Evolutionary conservation across 148 eudicot species (phyloP), one percentile per base, ranked within the genome.

Genomic region (Rhododendron kiyosumense): DNA sequence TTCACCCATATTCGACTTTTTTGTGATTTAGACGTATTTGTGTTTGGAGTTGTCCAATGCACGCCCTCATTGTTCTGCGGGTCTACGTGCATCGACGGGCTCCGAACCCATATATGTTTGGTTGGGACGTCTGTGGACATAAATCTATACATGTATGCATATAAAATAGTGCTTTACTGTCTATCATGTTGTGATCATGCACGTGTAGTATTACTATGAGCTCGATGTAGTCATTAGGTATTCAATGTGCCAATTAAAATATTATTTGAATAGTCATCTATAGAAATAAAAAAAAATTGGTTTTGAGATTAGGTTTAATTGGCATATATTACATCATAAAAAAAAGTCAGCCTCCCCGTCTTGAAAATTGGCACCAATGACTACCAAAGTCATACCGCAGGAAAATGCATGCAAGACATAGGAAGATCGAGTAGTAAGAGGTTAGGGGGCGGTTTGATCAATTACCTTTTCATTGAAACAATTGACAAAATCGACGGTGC

Each of bases 401-500:
- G 36, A 69, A 69, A 65, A 57, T 57, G 22, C 24, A 57, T 15
- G 7, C 20, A 46, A 46, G 49, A 46, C 49, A 9, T 46, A 46
- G 49, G 9, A 46, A 46, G 49, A 46, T 5, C 45, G 45, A 41
- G 45, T 9, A 46, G 12, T 9, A 46, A 9, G 49, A 46, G 12
- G 38, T 3, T 36, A 36, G 38, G 71, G 30, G 71, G 71, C 13
- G 45, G 61, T 54, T 54, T 54, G 6, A 17, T 41, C 2, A 5
- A 6, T 54, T 51, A 90, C 93, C 89, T 91, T 57, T 45, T 90
- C 89, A 6, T 32, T 63, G 69, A 85, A 91, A 57, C 88, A 85
- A 32, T 91, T 91, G 76, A 90, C 93, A 86, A 81, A 91, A 81
- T 85, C 46, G 7, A 90, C 93, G 6, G 90, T 90, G 1, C 93